phyloP scores from a whole-genome alignment of 2,329 filamentous ascomycete genomes.

The Pseudogymnoascus sp. region DNA sequence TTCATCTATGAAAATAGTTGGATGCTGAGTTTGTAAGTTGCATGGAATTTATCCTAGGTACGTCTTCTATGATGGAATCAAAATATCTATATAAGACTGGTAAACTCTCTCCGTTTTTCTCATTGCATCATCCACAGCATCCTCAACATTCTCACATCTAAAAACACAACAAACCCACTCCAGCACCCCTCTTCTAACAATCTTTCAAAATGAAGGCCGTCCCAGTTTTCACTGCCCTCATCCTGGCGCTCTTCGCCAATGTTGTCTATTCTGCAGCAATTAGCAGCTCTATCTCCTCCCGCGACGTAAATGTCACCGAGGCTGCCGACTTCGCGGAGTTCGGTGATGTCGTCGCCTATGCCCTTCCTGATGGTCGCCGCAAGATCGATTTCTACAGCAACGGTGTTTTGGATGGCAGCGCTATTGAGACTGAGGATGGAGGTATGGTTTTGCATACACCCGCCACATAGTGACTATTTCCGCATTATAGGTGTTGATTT shows the following conservation, averaged over 20 bases:
- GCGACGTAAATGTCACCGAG: constrained; percentile 1
- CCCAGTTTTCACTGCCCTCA: not conserved
- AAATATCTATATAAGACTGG: not conserved
- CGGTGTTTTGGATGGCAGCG: not conserved
- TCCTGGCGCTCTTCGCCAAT: not conserved
- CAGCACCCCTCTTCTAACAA: not conserved
- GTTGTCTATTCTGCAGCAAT: not conserved
- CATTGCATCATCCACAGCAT: not conserved
- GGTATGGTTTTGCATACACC: not conserved
- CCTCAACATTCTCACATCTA: not conserved
- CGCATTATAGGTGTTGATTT: too few species aligned
- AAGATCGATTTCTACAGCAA: not conserved
- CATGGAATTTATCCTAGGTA: not conserved
- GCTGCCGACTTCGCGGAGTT: constrained; percentile 5
- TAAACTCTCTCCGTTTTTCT: not conserved
- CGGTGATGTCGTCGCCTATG: constrained; percentile 9
- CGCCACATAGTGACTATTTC: not conserved
- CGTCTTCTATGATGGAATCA: not conserved
- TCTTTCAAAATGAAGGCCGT: not conserved
- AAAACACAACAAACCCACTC: not conserved
- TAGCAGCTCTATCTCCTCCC: not conserved
- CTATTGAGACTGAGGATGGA: constrained; percentile 3
- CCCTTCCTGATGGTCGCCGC: not conserved
- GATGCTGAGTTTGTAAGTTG: not conserved
- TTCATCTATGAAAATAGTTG: not conserved